Percentiles rank a stretch among this genome's conserved stretches.
Evolutionary conservation across 768 basidiomycete genomes (phyloP).

Genomic region (Cyclocybe cylindracea): DNA sequence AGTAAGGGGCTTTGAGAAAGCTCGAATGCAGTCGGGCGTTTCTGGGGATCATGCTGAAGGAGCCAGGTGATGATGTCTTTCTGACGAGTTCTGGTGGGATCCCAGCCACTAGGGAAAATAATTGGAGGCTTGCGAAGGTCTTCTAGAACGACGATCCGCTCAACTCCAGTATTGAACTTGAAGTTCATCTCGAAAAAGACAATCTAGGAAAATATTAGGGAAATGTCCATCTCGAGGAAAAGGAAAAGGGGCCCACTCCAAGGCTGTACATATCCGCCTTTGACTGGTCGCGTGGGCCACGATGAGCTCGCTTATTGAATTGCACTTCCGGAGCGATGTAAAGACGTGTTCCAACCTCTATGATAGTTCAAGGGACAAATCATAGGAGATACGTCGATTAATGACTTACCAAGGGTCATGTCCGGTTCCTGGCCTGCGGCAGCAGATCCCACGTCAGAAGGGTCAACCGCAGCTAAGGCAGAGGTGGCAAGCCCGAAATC

Average conservation of each 20-base stretch:
- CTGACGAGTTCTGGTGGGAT: constrained; percentile 58
- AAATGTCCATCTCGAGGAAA: not conserved
- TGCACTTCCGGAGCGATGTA: constrained; percentile 95
- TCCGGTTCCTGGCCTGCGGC: constrained; percentile 54
- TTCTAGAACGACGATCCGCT: constrained; percentile 83
- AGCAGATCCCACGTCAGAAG: constrained; percentile 60
- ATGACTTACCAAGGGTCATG: constrained; percentile 66
- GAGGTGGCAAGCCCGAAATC: constrained; percentile 93
- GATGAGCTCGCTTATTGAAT: constrained; percentile 41
- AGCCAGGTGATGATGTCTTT: constrained; percentile 81
- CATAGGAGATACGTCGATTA: not conserved
- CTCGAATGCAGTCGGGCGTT: constrained; percentile 81
- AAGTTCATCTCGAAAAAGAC: constrained; percentile 99
- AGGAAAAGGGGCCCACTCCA: constrained; percentile 54
- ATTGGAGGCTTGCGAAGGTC: constrained; percentile 73
- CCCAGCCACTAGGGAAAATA: constrained; percentile 80
- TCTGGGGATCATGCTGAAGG: constrained; percentile 77
- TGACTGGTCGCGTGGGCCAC: constrained; percentile 71
- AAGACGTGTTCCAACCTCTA: constrained; percentile 87
- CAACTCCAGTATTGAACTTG: constrained; percentile 75
- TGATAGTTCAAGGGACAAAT: not conserved
- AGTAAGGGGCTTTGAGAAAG: constrained; percentile 78
- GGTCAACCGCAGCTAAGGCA: constrained; percentile 76
- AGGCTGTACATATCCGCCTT: constrained; percentile 96
- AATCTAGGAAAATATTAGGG: constrained; percentile 49